These are phyloP conservation scores for Kalmanozyma brasiliensis DNA, from an alignment of 1,284 basidiomycete species.

Conservation along the genomic window DNA sequence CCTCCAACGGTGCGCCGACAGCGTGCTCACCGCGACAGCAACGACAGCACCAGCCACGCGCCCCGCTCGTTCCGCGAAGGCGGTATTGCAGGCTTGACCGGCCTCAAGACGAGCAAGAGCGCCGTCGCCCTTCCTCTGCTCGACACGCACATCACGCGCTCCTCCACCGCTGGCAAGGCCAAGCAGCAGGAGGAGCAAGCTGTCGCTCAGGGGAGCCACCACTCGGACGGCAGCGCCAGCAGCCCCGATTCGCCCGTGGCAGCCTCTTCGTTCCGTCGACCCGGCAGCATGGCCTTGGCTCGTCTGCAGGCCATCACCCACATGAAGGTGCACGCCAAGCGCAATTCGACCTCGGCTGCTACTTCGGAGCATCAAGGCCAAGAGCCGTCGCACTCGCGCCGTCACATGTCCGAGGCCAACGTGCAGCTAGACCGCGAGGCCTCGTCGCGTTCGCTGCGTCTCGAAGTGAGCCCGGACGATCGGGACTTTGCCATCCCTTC, in stretches of 20 bases:
- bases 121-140: slow-evolving; percentile 72
- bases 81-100: slow-evolving; percentile 32
- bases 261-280: slow-evolving; percentile 23
- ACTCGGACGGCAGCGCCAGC: slow-evolving; percentile 37
- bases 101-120: slow-evolving; percentile 75
- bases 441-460: slow-evolving; percentile 43
- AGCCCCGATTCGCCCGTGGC: slow-evolving; percentile 37
- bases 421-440: slow-evolving; percentile 30
- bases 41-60: slow-evolving; percentile 24
- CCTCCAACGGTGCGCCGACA: slow-evolving; percentile 28
- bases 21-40: slow-evolving; percentile 39
- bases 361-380: slow-evolving; percentile 1
- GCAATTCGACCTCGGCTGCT: slow-evolving; percentile 23
- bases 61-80: slow-evolving; percentile 34
- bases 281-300: slow-evolving; percentile 46
- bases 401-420: slow-evolving; percentile 23
- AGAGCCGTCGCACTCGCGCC: slow-evolving; percentile 7
- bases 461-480: slow-evolving; percentile 49
- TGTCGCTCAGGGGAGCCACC: slow-evolving; percentile 20
- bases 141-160: slow-evolving; percentile 70
- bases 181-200: slow-evolving; percentile 29
- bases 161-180: slow-evolving; percentile 67
- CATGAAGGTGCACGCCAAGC: slow-evolving; percentile 46
- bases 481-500: slow-evolving; percentile 49
- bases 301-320: slow-evolving; percentile 40